A percentile compares a stretch with the other conserved stretches of the same genome.
phyloP scores from a whole-genome alignment of 805 yeast genomes.

The Yamadazyma ubonensis region DNA sequence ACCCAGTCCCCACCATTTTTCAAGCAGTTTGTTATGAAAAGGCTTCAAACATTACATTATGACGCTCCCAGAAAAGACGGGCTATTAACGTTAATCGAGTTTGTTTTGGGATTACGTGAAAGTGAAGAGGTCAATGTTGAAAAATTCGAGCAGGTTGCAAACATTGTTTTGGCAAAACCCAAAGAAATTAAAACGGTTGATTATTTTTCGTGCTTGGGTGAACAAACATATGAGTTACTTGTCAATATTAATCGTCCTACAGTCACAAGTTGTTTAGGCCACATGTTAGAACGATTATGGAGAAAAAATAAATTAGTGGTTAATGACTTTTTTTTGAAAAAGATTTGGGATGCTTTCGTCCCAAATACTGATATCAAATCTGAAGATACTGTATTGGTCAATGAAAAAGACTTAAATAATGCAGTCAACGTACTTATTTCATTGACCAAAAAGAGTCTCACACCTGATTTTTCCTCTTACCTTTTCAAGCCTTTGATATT shows the following conservation, averaged over 20 bases:
- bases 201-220: slow-evolving; percentile 60
- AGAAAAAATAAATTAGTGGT: slow-evolving; percentile 48
- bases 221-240: slow-evolving; percentile 61
- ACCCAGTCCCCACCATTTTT: slow-evolving; percentile 49
- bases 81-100: slow-evolving; percentile 69
- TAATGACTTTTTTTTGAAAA: slow-evolving; percentile 56
- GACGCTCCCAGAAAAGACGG: slow-evolving; percentile 60
- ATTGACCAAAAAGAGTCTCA: slow-evolving; percentile 43
- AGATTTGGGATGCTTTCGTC: slow-evolving; percentile 45
- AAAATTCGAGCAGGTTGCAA: slow-evolving; percentile 65
- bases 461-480: slow-evolving; percentile 23
- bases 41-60: slow-evolving; percentile 55
- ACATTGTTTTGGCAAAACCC: slow-evolving; percentile 65
- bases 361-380: slow-evolving; percentile 25
- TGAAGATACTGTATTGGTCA: slow-evolving; percentile 29
- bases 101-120: slow-evolving; percentile 74
- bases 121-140: slow-evolving; percentile 65
- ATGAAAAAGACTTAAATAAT: slow-evolving; percentile 57
- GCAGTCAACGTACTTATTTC: slow-evolving; percentile 65
- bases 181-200: slow-evolving; percentile 39
- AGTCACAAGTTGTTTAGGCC: slow-evolving; percentile 54
- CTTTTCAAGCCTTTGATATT: slow-evolving; percentile 31
- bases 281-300: slow-evolving; percentile 53
- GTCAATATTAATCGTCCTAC: slow-evolving; percentile 60
- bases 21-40: slow-evolving; percentile 44